These are phyloP conservation scores for Fusarium armeniacum DNA, from an alignment of 2,329 filamentous ascomycete species.

Conservation along the genomic window DNA sequence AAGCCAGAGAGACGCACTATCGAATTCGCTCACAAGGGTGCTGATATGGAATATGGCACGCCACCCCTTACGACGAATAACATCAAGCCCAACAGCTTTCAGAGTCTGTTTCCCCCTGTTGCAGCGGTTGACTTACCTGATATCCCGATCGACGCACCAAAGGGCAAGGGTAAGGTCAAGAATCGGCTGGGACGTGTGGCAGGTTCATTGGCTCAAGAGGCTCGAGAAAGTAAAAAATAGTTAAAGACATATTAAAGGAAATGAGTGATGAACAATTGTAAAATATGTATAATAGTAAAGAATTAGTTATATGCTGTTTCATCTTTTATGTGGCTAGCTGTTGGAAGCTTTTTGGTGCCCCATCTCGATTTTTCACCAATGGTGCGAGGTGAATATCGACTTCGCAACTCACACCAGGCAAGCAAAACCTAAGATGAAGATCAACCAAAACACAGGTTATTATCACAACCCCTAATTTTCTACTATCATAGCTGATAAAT, in stretches of 20 bases:
- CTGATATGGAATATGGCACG: slow-evolving; percentile 78
- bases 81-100: slow-evolving; percentile 52
- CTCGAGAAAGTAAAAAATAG: slow-evolving; percentile 30
- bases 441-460: slow-evolving; percentile 62
- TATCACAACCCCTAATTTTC: not conserved
- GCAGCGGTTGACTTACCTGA: slow-evolving; percentile 48
- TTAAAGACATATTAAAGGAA: slow-evolving; percentile 10
- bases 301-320: slow-evolving; percentile 1
- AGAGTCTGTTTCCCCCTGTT: slow-evolving; percentile 66
- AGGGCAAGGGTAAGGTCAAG: slow-evolving; percentile 33
- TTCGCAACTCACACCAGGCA: slow-evolving; percentile 27
- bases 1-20: slow-evolving; percentile 71
- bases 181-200: slow-evolving; percentile 51
- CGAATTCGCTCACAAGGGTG: slow-evolving; percentile 71
- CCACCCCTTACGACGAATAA: slow-evolving; percentile 39
- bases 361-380: slow-evolving; percentile 37
- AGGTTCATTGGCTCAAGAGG: slow-evolving; percentile 50
- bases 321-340: not conserved
- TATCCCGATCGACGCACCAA: slow-evolving; percentile 2
- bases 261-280: slow-evolving; percentile 25
- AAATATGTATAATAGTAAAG: slow-evolving; percentile 39
- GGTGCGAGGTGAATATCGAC: slow-evolving; percentile 10
- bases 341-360: slow-evolving; percentile 15
- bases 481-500: not conserved
- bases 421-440: slow-evolving; percentile 55